A percentile compares a stretch with the other conserved stretches of the same genome.
Evolutionary conservation across 495 filamentous ascomycete genomes (phyloP).

Genomic region (Neurospora pannonica): DNA sequence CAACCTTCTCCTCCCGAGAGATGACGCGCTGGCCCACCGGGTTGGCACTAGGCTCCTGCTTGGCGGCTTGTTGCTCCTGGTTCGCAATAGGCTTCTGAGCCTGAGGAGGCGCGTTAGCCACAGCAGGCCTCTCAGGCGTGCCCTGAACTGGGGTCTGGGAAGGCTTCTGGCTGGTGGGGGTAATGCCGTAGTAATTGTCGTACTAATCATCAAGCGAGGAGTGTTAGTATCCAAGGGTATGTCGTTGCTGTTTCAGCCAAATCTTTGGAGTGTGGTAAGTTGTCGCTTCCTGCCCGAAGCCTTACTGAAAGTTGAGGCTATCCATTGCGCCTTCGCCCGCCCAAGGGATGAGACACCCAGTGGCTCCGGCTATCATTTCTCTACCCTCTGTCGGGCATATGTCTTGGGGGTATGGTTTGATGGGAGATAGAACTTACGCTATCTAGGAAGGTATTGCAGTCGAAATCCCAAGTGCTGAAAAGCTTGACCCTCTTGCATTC

Average conservation of each 20-base stretch:
- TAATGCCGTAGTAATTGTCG: slow-evolving; percentile 29
- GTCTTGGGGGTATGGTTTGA: slow-evolving; percentile 25
- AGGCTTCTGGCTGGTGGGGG: slow-evolving; percentile 18
- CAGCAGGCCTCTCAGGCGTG: background rate
- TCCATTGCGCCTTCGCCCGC: background rate
- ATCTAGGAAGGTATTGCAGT: slow-evolving; percentile 85
- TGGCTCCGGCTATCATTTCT: background rate
- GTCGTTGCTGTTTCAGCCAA: background rate
- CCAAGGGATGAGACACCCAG: background rate
- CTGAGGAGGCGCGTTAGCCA: background rate
- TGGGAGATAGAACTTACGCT: slow-evolving; percentile 55
- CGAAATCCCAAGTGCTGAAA: slow-evolving; percentile 86
- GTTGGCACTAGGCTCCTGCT: slow-evolving; percentile 2
- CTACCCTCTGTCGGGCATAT: slow-evolving; percentile 19
- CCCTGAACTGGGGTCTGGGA: slow-evolving; percentile 18
- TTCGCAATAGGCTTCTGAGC: slow-evolving; percentile 15
- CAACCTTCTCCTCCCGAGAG: slow-evolving; percentile 70
- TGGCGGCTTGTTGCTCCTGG: slow-evolving; percentile 9
- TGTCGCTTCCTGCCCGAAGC: background rate
- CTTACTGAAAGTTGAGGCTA: background rate
- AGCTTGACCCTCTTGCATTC: slow-evolving; percentile 83
- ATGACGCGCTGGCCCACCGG: slow-evolving; percentile 44
- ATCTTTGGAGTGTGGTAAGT: background rate
- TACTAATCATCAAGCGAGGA: slow-evolving; percentile 21
- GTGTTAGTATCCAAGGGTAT: slow-evolving; percentile 10